phyloP scores from a whole-genome alignment of 345 rosid genomes.

The Populus euphratica region DNA sequence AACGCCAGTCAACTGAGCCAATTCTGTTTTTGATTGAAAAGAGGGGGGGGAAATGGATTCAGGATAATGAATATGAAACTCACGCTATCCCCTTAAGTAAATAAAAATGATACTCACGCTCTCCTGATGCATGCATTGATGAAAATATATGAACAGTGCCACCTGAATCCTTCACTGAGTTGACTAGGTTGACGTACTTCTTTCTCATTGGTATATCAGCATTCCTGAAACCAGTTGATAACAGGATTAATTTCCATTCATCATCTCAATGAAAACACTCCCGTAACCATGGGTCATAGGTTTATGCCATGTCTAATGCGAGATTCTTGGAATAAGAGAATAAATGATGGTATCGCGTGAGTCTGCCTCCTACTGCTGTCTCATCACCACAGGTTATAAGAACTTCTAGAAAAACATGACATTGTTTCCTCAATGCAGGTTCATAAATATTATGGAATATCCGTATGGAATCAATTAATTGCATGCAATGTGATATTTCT shows the following conservation, averaged over 20 bases:
- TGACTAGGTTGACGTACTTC: conserved; percentile 68
- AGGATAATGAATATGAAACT: neutral
- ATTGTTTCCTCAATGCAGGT: neutral
- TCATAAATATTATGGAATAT: neutral
- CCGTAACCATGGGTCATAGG: no score
- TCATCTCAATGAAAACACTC: neutral
- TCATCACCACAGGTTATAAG: neutral
- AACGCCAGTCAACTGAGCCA: conserved; percentile 77
- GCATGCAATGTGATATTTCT: neutral
- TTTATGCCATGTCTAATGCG: no score
- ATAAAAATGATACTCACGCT: conserved; percentile 54
- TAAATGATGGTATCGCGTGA: no score
- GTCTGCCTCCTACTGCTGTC: neutral
- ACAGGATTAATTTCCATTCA: neutral
- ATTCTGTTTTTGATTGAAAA: conserved; percentile 41
- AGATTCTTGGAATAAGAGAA: no score
- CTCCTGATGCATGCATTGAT: conserved; percentile 92
- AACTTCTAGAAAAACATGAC: neutral
- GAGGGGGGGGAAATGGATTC: neutral
- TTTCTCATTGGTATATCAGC: conserved; percentile 58
- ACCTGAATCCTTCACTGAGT: conserved; percentile 71
- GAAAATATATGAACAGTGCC: conserved; percentile 81
- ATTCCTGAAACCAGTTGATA: conserved; percentile 45
- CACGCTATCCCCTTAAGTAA: neutral
- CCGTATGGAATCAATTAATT: neutral